phyloP scores from a whole-genome alignment of 306 rosid genomes.

The Cucumis hystrix region DNA sequence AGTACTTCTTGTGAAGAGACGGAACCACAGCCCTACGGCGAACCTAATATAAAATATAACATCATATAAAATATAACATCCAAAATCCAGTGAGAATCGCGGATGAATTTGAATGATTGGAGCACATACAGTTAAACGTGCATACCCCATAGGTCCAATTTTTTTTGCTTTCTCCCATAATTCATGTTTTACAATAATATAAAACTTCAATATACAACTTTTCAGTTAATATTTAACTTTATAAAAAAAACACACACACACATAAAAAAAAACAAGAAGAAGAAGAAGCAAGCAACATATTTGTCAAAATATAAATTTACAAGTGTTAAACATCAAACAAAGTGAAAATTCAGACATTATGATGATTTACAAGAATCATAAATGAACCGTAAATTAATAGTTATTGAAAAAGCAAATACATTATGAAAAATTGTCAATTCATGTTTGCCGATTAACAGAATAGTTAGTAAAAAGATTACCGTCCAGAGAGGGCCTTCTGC shows the following conservation, averaged over 20 bases:
- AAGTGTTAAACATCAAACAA: not conserved
- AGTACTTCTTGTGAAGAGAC: constrained; percentile 86
- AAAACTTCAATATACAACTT: not conserved
- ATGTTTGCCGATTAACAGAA: not conserved
- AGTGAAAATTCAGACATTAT: not conserved
- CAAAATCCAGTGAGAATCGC: not conserved
- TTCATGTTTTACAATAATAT: not conserved
- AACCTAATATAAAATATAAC: constrained; percentile 39
- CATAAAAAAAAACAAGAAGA: too few species aligned
- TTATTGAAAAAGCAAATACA: not conserved
- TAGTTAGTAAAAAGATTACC: constrained; percentile 28
- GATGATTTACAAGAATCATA: not conserved
- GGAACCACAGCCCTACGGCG: constrained; percentile 98
- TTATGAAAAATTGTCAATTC: not conserved
- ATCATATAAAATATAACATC: constrained; percentile 15
- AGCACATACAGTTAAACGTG: not conserved
- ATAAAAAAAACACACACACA: not conserved
- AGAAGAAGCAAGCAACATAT: too few species aligned
- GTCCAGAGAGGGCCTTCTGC: constrained; percentile 98
- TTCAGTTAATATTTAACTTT: not conserved
- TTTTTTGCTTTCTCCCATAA: not conserved
- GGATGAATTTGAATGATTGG: not conserved
- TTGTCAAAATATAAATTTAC: too few species aligned
- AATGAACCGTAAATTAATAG: not conserved
- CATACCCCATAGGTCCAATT: not conserved